Conservation (phyloP, 331 rosid species). For the Prunus yedoensis region DNA sequence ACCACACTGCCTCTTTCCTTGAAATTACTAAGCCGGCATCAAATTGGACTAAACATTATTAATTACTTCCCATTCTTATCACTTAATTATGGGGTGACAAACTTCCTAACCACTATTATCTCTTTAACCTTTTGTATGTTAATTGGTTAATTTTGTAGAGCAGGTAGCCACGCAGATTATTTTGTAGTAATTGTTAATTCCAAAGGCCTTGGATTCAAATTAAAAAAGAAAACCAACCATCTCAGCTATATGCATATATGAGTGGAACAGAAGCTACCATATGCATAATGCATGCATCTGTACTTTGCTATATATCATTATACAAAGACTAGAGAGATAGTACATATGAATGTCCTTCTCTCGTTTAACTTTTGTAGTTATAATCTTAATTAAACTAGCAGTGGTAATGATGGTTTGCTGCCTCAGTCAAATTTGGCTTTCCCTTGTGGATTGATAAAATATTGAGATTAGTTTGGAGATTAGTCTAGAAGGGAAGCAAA, state of each 20-base stretch:
- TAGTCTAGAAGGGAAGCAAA: slow-evolving; percentile 34
- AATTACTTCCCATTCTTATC: neutral
- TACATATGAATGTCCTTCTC: neutral
- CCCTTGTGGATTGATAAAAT: slow-evolving; percentile 29
- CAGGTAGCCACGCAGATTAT: neutral
- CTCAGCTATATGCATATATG: too few relatives aligned
- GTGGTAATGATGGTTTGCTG: slow-evolving; percentile 18
- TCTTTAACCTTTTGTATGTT: too few relatives aligned
- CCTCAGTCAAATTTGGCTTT: slow-evolving; percentile 62
- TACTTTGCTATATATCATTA: neutral
- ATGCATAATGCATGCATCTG: neutral
- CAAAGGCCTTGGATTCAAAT: slow-evolving; percentile 10
- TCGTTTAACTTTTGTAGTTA: slow-evolving; percentile 18
- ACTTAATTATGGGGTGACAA: neutral
- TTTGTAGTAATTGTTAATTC: neutral
- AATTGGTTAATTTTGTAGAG: neutral
- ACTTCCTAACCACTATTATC: neutral
- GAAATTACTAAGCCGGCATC: neutral
- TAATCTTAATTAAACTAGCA: slow-evolving; percentile 20
- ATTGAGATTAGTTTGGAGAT: slow-evolving; percentile 29
- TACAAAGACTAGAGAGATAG: neutral
- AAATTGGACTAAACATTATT: slow-evolving; percentile 6
- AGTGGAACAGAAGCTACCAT: neutral
- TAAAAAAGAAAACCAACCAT: neutral
- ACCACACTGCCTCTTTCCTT: neutral